Evolutionary conservation across 768 basidiomycete species (phyloP), one percentile per base, ranked within the genome.

Genomic region (Holtermannia corniformis): DNA sequence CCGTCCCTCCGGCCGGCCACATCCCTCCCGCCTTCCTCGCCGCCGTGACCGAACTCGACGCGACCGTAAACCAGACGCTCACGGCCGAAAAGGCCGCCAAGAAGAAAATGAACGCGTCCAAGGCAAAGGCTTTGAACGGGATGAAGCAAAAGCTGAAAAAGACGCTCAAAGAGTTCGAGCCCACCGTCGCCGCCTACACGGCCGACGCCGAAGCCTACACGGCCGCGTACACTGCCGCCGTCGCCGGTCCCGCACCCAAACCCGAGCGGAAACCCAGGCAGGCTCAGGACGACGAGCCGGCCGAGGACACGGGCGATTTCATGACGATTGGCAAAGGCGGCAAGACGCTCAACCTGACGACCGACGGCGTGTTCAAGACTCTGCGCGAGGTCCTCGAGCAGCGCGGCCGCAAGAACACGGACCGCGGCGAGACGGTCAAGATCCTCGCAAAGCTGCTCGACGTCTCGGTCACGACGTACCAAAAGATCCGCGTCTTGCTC

Each of bases 101-200:
- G 75, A 95, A 96, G 75, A 96, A 95, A 76, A 88, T 92, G 84
- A 93, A 91, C 51, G 67, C 89, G 1, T 84, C 80, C 57, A 92
- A 92, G 64, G 87, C 90, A 40, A 91, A 87, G 65, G 89, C 91
- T 1, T 79, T 97, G 59, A 96, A 89, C 49, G 86, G 86, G n/a
- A 86, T 96, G 83, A 96, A 92, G 75, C 93, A 97, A 75, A 95
- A 92, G 73, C 79, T 96, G 51, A 92, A 86, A 76, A 97, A 92
- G 76, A 79, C 85, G 10, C 63, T 78, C 51, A 93, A 91, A 72
- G 95, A 97, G 71, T 80, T 87, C 68, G 95, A 96, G 74, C 73
- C 72, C 11, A 84, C 87, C 59, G 72, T 92, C 41, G 82, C 82
- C 68, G 80, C 80, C 54, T 96, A 82, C 75, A 84, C 85, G 66